phyloP scores from a whole-genome alignment of 2,329 filamentous ascomycete genomes.

The Diaporthe longicolla region DNA sequence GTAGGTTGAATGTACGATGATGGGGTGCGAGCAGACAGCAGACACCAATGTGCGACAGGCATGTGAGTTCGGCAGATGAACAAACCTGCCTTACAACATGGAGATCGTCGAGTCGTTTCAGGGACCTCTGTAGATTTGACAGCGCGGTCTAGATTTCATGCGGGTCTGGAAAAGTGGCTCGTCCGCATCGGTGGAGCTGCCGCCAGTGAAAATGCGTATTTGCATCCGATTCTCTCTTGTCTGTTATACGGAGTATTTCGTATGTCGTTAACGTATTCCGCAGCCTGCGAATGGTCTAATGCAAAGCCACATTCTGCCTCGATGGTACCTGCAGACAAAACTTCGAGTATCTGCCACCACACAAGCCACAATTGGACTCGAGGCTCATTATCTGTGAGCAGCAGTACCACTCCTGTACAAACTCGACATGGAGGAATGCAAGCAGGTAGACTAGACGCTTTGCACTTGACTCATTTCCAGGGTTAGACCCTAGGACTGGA shows the following conservation, averaged over 20 bases:
- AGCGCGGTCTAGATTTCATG: conserved; percentile 29
- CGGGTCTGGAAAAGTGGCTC: conserved; percentile 29
- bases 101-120: conserved; percentile 14
- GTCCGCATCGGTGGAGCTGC: conserved; percentile 10
- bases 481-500: background rate
- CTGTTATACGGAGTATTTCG: background rate
- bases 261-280: conserved; percentile 12
- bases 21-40: background rate
- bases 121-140: conserved; percentile 31
- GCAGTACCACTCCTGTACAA: background rate
- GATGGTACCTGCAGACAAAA: background rate
- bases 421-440: background rate
- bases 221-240: background rate
- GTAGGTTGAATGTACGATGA: no score
- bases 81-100: background rate
- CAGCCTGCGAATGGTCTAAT: background rate
- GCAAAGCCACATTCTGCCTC: background rate
- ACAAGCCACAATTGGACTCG: background rate
- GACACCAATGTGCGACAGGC: background rate
- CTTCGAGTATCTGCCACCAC: background rate
- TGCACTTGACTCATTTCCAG: background rate
- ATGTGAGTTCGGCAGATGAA: conserved; percentile 20
- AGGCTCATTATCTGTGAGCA: background rate
- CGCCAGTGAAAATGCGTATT: background rate
- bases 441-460: no score